Base-by-base conservation (phyloP, 257 asterid genomes). In the Misopates orontium region DNA sequence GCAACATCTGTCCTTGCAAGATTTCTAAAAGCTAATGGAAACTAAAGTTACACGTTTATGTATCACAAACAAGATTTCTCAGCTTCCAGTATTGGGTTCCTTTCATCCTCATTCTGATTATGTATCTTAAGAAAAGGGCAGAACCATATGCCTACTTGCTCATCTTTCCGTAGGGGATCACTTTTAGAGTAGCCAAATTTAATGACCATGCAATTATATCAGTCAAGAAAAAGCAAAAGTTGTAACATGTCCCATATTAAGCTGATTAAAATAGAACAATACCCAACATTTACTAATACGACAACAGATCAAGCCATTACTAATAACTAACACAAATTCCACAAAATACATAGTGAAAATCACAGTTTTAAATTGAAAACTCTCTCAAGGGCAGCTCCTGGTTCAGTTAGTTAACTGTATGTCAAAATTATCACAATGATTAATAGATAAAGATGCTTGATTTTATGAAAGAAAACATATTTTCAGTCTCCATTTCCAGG, bases 101-200 rank as follows among this genome's bases (percentile, higher is more conserved):
- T 10, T 14, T n/a, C 20, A 18, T 7, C 21, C 2, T 52, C 24
- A 12, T 45, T 60, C 50, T 60, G 21, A 45, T n/a, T 49, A 47
- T 19, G 42, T 48, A 17, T 73, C 18, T 39, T 23, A 54, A 24
- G 40, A 42, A n/a, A 21, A 39, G 50, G 61, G 51, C 45, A 42
- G 24, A 40, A 60, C 23, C 67, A 52, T 48, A 62, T 52, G 32
- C 40, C 23, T 47, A 62, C 42, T 60, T 52, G 45, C 48, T 49
- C 56, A n/a, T 56, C 54, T 49, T 58, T 65, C 48, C 64, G 23
- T 10, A 59, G n/a, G 49, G 31, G 9, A 25, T 42, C 44, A 32
- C 57, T 31, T 47, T 36, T 31, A 50, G 48, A 64, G 22, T 47
- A 47, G 57, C 62, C 73, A 64, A 77, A 48, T 63, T 63, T 64